These are phyloP conservation scores for Leccinum variicolor DNA, from an alignment of 768 basidiomycete species.

Conservation along the genomic window DNA sequence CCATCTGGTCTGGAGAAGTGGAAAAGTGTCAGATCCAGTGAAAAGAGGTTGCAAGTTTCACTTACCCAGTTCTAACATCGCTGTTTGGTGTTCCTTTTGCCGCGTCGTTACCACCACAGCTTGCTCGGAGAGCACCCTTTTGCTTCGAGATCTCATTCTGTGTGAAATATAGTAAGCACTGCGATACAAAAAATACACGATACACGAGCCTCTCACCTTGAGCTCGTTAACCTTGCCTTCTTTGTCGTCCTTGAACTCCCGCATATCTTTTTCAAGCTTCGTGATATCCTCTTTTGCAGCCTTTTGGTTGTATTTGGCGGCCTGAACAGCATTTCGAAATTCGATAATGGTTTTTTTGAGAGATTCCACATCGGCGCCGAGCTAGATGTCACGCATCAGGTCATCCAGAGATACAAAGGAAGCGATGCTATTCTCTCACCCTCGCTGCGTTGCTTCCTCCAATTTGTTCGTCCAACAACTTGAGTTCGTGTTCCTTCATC, in stretches of 20 bases:
- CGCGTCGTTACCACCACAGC: conserved; percentile 76
- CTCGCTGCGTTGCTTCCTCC: conserved; percentile 85
- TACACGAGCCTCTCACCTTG: conserved; percentile 51
- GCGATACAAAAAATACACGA: neutral
- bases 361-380: conserved; percentile 75
- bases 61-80: conserved; percentile 83
- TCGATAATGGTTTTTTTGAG: conserved; percentile 61
- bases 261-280: conserved; percentile 95
- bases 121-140: conserved; percentile 78
- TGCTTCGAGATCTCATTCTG: conserved; percentile 73
- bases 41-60: neutral
- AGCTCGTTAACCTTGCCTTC: conserved; percentile 94
- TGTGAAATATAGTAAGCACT: neutral
- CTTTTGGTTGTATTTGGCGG: conserved; percentile 73
- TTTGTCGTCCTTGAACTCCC: conserved; percentile 98
- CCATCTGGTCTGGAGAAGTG: conserved; percentile 24
- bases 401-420: neutral
- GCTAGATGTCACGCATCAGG: conserved; percentile 40
- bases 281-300: conserved; percentile 72
- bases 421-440: conserved; percentile 44
- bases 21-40: neutral
- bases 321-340: conserved; percentile 54
- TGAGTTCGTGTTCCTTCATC: conserved; percentile 85
- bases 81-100: conserved; percentile 89
- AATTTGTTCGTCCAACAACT: conserved; percentile 78